These are phyloP conservation scores for Avena sativa DNA, from an alignment of 176 grass and related monocot genomes.

Conservation along the genomic window DNA sequence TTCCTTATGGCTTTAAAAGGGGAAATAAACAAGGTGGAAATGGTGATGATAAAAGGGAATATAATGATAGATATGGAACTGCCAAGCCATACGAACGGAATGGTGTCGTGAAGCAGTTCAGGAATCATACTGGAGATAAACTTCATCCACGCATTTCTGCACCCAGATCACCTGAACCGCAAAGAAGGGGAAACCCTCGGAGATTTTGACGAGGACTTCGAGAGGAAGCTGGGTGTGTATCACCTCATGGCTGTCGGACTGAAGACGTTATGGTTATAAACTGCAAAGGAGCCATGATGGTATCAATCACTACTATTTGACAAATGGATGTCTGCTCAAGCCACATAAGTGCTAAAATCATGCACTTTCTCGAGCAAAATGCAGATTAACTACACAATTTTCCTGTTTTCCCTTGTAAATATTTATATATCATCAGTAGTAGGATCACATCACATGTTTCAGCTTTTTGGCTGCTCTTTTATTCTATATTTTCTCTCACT, in stretches of 20 bases:
- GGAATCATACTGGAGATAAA: constrained; percentile 58
- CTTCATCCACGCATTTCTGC: constrained; percentile 50
- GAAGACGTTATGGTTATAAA: neutral
- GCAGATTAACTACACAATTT: constrained; percentile 61
- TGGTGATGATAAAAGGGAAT: constrained; percentile 57
- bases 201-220: constrained; percentile 57
- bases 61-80: constrained; percentile 51
- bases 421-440: constrained; percentile 62
- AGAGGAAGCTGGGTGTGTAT: constrained; percentile 51
- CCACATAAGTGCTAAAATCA: constrained; percentile 41
- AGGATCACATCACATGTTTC: constrained; percentile 52
- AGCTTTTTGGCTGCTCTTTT: constrained; percentile 54
- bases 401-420: constrained; percentile 64
- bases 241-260: constrained; percentile 39
- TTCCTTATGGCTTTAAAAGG: constrained; percentile 59
- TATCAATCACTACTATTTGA: constrained; percentile 35
- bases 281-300: neutral
- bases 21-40: constrained; percentile 54
- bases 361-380: constrained; percentile 40
- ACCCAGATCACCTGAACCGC: constrained; percentile 54
- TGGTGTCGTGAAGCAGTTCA: constrained; percentile 50
- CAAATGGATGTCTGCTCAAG: constrained; percentile 43
- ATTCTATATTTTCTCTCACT: constrained; percentile 34
- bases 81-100: constrained; percentile 56
- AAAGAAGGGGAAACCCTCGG: constrained; percentile 59